These are phyloP conservation scores for Cladophialophora immunda DNA, from an alignment of 2,329 filamentous ascomycete genomes.

Conservation along the genomic window DNA sequence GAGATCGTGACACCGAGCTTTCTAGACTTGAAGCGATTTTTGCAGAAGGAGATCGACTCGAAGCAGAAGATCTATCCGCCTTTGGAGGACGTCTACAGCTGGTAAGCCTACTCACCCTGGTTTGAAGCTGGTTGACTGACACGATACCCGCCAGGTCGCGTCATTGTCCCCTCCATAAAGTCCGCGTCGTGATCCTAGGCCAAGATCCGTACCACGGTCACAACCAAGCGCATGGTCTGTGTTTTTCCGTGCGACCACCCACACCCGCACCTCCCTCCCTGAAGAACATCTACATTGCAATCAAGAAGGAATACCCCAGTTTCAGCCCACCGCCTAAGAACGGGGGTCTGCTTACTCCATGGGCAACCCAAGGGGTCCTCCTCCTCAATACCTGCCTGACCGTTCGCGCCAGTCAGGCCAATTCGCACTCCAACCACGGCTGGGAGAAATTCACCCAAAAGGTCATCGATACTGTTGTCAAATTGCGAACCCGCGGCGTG, in stretches of 20 bases:
- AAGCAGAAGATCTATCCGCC: constrained; percentile 88
- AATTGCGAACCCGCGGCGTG: constrained; percentile 79
- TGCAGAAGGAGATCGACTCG: constrained; percentile 76
- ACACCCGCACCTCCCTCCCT: constrained; percentile 89
- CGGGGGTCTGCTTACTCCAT: constrained; percentile 85
- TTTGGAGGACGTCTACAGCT: constrained; percentile 88
- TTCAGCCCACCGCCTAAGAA: constrained; percentile 80
- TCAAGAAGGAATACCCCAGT: constrained; percentile 85
- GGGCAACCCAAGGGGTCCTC: constrained; percentile 92
- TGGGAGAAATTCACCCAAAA: constrained; percentile 95
- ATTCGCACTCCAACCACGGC: constrained; percentile 83
- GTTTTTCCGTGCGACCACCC: constrained; percentile 91
- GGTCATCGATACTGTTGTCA: constrained; percentile 85
- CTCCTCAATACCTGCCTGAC: constrained; percentile 95
- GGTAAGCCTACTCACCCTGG: constrained; percentile 64
- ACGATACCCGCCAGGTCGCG: constrained; percentile 74
- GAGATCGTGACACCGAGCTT: constrained; percentile 83
- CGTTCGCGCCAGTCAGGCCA: constrained; percentile 86
- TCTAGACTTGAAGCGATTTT: constrained; percentile 84
- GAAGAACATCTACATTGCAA: constrained; percentile 88
- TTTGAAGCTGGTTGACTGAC: not conserved
- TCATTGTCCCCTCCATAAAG: constrained; percentile 84
- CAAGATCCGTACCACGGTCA: constrained; percentile 97
- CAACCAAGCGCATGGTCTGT: constrained; percentile 95
- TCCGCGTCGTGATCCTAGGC: constrained; percentile 92